phyloP scores from a whole-genome alignment of 1,284 basidiomycete genomes.

The Moesziomyces sp. region DNA sequence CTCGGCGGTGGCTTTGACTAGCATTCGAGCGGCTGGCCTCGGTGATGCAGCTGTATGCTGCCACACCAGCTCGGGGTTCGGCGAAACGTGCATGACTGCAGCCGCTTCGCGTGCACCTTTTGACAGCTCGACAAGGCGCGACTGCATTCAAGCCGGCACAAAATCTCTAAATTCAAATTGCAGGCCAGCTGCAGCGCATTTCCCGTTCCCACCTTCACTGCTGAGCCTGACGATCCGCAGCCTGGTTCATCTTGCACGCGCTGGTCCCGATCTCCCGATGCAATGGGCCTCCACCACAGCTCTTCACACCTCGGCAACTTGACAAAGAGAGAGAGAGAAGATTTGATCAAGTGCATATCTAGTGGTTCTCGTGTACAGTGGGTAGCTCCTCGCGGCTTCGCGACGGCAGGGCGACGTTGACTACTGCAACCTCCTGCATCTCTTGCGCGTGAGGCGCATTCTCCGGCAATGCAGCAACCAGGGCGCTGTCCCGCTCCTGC shows the following conservation, averaged over 20 bases:
- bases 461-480: slow-evolving; percentile 1
- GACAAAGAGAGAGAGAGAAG: too few species aligned
- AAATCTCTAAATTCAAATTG: not conserved
- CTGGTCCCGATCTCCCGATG: not conserved
- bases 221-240: too few species aligned
- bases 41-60: not conserved
- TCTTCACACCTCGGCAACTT: too few species aligned
- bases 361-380: slow-evolving; percentile 14
- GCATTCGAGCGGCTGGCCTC: not conserved
- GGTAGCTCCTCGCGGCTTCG: slow-evolving; percentile 17
- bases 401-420: slow-evolving; percentile 5
- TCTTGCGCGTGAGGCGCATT: not conserved
- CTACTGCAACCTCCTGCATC: not conserved
- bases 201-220: not conserved
- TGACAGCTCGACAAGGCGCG: slow-evolving; percentile 19
- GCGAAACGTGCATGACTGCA: slow-evolving; percentile 9
- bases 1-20: too few species aligned
- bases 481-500: not conserved
- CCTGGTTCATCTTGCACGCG: too few species aligned
- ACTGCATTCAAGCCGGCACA: not conserved
- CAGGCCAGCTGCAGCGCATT: not conserved
- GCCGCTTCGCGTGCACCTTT: slow-evolving; percentile 3
- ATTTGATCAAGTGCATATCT: not conserved
- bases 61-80: slow-evolving; percentile 10
- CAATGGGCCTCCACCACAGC: too few species aligned